Evolutionary conservation across 192 early-diverging fungal genomes (phyloP).

Genomic region (Oehlia diaphana): DNA sequence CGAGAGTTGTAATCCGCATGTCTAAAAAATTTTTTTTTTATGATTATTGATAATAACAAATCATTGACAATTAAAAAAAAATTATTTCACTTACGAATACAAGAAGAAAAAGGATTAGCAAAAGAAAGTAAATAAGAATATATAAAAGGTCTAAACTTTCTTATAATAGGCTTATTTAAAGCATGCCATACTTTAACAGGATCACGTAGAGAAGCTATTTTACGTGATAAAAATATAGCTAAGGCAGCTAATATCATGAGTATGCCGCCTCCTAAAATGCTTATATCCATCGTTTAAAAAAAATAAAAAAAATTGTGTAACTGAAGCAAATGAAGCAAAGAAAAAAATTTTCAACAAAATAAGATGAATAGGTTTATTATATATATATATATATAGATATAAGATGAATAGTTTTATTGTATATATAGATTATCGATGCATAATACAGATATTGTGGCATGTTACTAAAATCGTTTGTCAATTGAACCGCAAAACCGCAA

Average conservation of each 20-base stretch:
- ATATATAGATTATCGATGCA: no score
- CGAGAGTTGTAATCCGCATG: slow-evolving; percentile 53
- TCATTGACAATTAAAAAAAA: background rate
- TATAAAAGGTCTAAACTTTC: slow-evolving; percentile 46
- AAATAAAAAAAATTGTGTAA: background rate
- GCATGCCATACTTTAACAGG: slow-evolving; percentile 53
- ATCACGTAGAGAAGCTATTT: slow-evolving; percentile 26
- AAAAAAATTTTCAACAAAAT: background rate
- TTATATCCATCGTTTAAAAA: background rate
- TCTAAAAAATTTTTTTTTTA: slow-evolving; percentile 31
- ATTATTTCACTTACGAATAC: slow-evolving; percentile 40
- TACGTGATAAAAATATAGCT: background rate
- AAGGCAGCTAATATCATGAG: background rate
- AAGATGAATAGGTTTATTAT: no score
- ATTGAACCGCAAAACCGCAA: no score
- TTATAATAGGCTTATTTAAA: slow-evolving; percentile 40
- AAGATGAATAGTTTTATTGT: no score
- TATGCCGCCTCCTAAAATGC: background rate
- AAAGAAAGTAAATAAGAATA: slow-evolving; percentile 46
- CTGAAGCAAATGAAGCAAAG: background rate
- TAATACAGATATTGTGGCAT: no score
- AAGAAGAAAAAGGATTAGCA: slow-evolving; percentile 51
- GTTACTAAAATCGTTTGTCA: no score
- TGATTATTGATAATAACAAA: background rate
- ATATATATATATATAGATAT: no score